Conservation (phyloP, 805 yeast species). For the Phaffomyces thermotolerans region DNA sequence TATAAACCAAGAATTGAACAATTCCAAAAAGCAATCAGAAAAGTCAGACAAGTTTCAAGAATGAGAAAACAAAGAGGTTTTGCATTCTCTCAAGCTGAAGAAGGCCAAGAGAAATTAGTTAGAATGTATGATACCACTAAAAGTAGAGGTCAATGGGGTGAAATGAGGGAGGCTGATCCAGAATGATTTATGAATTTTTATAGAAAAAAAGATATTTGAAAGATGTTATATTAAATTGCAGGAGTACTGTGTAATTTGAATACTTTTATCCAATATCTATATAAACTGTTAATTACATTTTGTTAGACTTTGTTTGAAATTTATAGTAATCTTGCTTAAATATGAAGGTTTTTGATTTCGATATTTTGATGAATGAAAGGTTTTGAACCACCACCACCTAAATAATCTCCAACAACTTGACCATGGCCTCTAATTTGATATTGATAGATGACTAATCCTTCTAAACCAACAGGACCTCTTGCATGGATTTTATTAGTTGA, state of each 20-base stretch:
- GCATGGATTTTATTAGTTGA: conserved; percentile 97
- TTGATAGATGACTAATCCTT: conserved; percentile 93
- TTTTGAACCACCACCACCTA: conserved; percentile 86
- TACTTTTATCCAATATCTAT: no score
- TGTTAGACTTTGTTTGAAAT: no score
- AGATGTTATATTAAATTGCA: no score
- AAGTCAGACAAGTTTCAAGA: conserved; percentile 95
- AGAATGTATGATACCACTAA: conserved; percentile 94
- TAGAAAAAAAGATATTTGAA: no score
- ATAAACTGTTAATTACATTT: no score
- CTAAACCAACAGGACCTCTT: conserved; percentile 97
- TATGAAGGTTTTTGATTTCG: conserved; percentile 21
- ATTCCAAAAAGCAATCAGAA: conserved; percentile 93
- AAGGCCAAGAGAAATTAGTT: conserved; percentile 85
- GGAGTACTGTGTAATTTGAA: no score
- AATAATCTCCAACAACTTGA: conserved; percentile 84
- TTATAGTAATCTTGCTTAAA: no score
- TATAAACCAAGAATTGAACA: conserved; percentile 94
- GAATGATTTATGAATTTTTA: conserved; percentile 3
- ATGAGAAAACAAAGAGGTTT: conserved; percentile 98
- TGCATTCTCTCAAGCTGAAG: conserved; percentile 95
- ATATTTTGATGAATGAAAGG: conserved; percentile 69
- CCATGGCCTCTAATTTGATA: conserved; percentile 90
- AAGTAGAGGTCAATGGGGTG: conserved; percentile 69
- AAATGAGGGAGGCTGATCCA: conserved; percentile 36